Conservation (phyloP, 495 filamentous ascomycete species). For the Podospora sp. region DNA sequence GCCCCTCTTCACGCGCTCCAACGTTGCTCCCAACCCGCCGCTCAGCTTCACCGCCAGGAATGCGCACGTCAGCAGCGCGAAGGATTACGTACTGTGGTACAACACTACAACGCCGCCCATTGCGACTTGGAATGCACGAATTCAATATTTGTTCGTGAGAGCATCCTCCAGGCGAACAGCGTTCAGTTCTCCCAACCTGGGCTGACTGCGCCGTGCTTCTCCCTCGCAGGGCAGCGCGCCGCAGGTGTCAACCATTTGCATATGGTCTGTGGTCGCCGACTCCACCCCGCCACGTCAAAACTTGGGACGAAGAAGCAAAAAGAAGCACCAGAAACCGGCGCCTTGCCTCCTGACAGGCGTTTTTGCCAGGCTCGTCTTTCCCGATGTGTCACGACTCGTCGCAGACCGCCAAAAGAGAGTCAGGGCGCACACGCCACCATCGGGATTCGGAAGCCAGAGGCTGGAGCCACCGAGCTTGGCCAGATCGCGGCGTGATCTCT, state of each 20-base stretch:
- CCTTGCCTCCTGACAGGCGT: neutral
- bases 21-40: neutral
- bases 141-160: neutral
- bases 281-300: neutral
- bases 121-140: neutral
- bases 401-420: constrained; percentile 21
- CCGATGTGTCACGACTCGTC: constrained; percentile 16
- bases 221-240: neutral
- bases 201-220: neutral
- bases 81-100: constrained; percentile 17
- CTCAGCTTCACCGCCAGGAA: constrained; percentile 7
- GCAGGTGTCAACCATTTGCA: neutral
- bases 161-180: neutral
- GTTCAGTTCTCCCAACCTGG: neutral
- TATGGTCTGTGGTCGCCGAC: too few relatives aligned
- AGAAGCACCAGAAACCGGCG: neutral
- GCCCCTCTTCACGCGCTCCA: neutral
- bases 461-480: constrained; percentile 4
- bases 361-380: constrained; percentile 4
- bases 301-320: constrained; percentile 20
- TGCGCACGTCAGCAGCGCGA: neutral
- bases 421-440: constrained; percentile 5
- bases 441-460: constrained; percentile 8
- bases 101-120: neutral
- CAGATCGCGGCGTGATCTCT: neutral